These are phyloP conservation scores for Stromatinia cepivora DNA, from an alignment of 2,329 filamentous ascomycete genomes.

Conservation along the genomic window DNA sequence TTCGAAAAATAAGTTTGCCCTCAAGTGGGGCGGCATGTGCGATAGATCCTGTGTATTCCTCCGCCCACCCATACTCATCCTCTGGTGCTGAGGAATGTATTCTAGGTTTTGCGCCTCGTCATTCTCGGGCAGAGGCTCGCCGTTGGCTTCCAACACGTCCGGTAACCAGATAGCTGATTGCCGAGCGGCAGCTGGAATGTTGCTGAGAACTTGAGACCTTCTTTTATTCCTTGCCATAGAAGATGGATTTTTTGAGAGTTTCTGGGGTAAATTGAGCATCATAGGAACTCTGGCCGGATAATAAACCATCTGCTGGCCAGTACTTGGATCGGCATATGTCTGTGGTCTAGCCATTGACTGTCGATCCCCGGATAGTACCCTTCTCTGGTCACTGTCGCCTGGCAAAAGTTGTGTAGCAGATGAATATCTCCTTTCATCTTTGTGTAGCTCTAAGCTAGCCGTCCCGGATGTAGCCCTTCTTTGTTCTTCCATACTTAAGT, in stretches of 20 bases:
- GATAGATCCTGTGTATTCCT: conserved; percentile 44
- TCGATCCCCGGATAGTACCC: conserved; percentile 24
- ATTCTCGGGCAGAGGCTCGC: conserved; percentile 29
- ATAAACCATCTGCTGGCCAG: conserved; percentile 81
- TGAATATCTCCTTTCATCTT: conserved; percentile 19
- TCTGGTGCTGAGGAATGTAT: conserved; percentile 41
- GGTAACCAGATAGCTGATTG: conserved; percentile 44
- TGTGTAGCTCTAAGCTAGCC: neutral
- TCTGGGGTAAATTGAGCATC: conserved; percentile 89
- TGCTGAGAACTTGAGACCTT: conserved; percentile 70
- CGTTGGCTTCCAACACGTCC: conserved; percentile 38
- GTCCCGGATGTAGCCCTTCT: neutral
- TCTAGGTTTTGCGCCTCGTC: conserved; percentile 36
- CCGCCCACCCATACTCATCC: conserved; percentile 39
- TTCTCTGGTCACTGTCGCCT: conserved; percentile 21
- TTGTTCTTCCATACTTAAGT: conserved; percentile 12
- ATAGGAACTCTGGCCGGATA: conserved; percentile 94
- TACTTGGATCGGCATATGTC: conserved; percentile 62
- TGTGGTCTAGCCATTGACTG: conserved; percentile 47
- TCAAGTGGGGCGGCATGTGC: conserved; percentile 75
- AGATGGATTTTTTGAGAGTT: conserved; percentile 73
- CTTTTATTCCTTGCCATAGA: conserved; percentile 65
- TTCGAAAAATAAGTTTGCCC: conserved; percentile 92
- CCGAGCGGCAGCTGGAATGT: conserved; percentile 53
- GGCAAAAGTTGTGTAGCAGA: conserved; percentile 27